Conservation (phyloP, 345 rosid species). For the Lepidium sativum region DNA sequence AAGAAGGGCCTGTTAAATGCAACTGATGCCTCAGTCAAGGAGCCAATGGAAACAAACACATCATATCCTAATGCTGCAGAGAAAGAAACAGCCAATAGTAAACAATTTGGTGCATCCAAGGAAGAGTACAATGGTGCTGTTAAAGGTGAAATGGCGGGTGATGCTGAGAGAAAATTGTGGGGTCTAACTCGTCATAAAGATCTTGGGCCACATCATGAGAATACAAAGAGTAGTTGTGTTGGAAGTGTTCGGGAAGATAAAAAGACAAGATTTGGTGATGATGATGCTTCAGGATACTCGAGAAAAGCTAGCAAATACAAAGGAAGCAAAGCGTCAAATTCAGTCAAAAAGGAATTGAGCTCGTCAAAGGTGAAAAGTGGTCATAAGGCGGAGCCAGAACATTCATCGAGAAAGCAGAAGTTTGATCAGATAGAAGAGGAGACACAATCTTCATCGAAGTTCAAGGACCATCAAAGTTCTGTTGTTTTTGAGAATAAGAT, state of each 20-base stretch:
- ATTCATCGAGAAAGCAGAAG: constrained; percentile 36
- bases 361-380: constrained; percentile 33
- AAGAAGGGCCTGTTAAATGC: constrained; percentile 32
- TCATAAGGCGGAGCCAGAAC: constrained; percentile 30
- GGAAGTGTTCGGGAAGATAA: constrained; percentile 49
- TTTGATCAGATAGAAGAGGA: constrained; percentile 41
- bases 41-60: constrained; percentile 16
- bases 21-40: constrained; percentile 16
- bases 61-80: constrained; percentile 12
- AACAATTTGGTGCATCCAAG: constrained; percentile 27
- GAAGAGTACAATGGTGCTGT: constrained; percentile 28
- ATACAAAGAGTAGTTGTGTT: constrained; percentile 35
- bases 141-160: constrained; percentile 36
- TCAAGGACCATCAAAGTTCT: constrained; percentile 33
- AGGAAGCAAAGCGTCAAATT: constrained; percentile 36
- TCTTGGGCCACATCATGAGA: constrained; percentile 32
- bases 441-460: constrained; percentile 34
- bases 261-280: constrained; percentile 31
- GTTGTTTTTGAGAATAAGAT: constrained; percentile 41
- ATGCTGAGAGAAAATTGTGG: constrained; percentile 34
- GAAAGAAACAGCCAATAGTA: constrained; percentile 24
- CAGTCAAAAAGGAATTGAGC: constrained; percentile 33
- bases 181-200: constrained; percentile 36
- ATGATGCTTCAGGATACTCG: constrained; percentile 30
- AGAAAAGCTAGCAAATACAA: constrained; percentile 39